Percentiles rank a stretch among this genome's conserved stretches.
phyloP scores from a whole-genome alignment of 257 asterid genomes.

The Nicotiana benthamiana region DNA sequence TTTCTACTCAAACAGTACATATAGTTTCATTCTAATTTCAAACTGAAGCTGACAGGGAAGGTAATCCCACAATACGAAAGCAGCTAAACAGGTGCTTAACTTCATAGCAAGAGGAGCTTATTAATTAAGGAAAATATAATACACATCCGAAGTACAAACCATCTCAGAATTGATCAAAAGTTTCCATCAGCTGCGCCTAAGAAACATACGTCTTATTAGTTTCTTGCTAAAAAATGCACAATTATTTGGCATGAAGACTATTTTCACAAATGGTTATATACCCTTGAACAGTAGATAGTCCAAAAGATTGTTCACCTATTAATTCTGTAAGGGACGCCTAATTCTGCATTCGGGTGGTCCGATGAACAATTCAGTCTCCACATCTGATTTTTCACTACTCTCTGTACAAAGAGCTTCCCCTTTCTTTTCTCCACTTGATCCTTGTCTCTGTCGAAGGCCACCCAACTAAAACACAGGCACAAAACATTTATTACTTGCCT shows the following conservation, averaged over 20 bases:
- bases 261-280: neutral
- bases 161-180: neutral
- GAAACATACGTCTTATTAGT: neutral
- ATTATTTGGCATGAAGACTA: neutral
- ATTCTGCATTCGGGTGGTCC: slow-evolving; percentile 66
- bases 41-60: too few relatives aligned
- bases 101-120: neutral
- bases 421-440: slow-evolving; percentile 29
- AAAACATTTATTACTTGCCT: neutral
- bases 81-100: neutral
- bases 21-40: too few relatives aligned
- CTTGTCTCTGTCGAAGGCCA: slow-evolving; percentile 22
- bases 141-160: neutral
- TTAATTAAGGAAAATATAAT: neutral
- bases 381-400: slow-evolving; percentile 64
- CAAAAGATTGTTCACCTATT: neutral
- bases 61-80: neutral
- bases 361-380: slow-evolving; percentile 80
- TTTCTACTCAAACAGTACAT: too few relatives aligned
- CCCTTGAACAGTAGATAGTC: neutral
- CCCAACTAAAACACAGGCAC: slow-evolving; percentile 27
- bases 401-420: slow-evolving; percentile 25
- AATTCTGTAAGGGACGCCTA: slow-evolving; percentile 22
- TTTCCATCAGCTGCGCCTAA: neutral
- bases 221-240: neutral